Percentiles rank a stretch among this genome's conserved stretches.
These are phyloP conservation scores for Chenopodium formosanum DNA, from an alignment of 148 eudicot species.

Conservation along the genomic window DNA sequence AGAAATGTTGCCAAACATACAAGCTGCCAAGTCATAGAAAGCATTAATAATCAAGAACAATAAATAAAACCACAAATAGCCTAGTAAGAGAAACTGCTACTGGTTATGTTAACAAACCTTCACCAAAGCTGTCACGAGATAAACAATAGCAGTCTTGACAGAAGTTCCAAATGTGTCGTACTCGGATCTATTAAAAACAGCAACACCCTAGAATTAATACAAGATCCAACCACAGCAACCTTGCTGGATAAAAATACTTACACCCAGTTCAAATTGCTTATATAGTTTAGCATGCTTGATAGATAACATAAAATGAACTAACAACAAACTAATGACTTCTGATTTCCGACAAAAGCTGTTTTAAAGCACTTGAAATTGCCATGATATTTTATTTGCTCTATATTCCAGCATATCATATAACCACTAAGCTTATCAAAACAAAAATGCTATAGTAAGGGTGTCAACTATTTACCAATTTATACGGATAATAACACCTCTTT, in stretches of 20 bases:
- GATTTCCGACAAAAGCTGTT: not conserved
- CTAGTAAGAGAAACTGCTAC: not conserved
- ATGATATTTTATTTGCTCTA: not conserved
- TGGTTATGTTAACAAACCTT: slow-evolving; percentile 53
- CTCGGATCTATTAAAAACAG: slow-evolving; percentile 67
- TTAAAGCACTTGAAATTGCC: not conserved
- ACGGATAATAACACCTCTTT: not conserved
- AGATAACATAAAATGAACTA: not conserved
- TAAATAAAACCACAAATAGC: not conserved
- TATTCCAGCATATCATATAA: not conserved
- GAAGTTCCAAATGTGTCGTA: slow-evolving; percentile 97
- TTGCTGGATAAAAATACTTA: not conserved
- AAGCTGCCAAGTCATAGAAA: slow-evolving; percentile 50
- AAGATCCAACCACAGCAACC: not conserved
- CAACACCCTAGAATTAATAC: slow-evolving; percentile 4
- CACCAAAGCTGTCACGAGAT: slow-evolving; percentile 78
- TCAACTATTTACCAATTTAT: not conserved
- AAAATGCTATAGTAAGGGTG: not conserved
- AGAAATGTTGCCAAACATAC: slow-evolving; percentile 96
- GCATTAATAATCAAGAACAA: slow-evolving; percentile 10
- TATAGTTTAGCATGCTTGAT: not conserved
- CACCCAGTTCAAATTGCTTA: not conserved
- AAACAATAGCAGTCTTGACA: slow-evolving; percentile 79
- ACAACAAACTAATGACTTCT: not conserved
- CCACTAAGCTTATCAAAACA: not conserved